Percentiles rank a stretch among this genome's conserved stretches.
Evolutionary conservation across 345 rosid genomes (phyloP).

Genomic region (Brassica incana): DNA sequence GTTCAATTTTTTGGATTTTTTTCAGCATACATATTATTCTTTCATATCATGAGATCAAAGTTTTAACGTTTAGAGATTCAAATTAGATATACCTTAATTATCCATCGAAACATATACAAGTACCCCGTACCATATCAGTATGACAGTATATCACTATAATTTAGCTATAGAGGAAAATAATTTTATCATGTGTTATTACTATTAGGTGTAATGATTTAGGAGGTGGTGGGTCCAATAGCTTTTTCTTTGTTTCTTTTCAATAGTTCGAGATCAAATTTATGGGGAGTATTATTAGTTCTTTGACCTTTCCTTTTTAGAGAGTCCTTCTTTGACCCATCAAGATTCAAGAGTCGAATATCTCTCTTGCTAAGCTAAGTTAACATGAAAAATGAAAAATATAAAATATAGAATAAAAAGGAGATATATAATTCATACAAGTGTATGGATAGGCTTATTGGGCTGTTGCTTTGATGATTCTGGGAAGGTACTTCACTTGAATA

Average conservation of each 20-base stretch:
- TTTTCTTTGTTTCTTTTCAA: constrained; percentile 43
- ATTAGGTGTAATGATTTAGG: constrained; percentile 39
- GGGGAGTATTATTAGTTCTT: constrained; percentile 47
- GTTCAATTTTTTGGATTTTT: neutral
- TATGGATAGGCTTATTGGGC: constrained; percentile 25
- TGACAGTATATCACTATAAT: neutral
- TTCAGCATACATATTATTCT: neutral
- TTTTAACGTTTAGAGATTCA: neutral
- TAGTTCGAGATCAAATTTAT: constrained; percentile 43
- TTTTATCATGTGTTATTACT: constrained; percentile 32
- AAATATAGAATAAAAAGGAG: neutral
- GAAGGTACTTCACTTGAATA: constrained; percentile 40
- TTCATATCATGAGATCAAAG: neutral
- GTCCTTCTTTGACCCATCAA: constrained; percentile 43
- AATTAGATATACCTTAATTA: neutral
- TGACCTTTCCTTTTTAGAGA: constrained; percentile 45
- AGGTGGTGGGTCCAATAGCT: constrained; percentile 45
- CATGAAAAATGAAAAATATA: constrained; percentile 1
- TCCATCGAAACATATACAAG: neutral
- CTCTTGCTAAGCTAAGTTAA: constrained; percentile 36
- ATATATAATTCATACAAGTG: constrained; percentile 7
- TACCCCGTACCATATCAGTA: neutral
- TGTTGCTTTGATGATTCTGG: constrained; percentile 39
- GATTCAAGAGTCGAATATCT: constrained; percentile 33
- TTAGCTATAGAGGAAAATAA: constrained; percentile 10